A percentile compares a stretch with the other conserved stretches of the same genome.
Conservation (phyloP, 2,329 filamentous ascomycete genomes). For the Pseudogymnoascus pannorum region DNA sequence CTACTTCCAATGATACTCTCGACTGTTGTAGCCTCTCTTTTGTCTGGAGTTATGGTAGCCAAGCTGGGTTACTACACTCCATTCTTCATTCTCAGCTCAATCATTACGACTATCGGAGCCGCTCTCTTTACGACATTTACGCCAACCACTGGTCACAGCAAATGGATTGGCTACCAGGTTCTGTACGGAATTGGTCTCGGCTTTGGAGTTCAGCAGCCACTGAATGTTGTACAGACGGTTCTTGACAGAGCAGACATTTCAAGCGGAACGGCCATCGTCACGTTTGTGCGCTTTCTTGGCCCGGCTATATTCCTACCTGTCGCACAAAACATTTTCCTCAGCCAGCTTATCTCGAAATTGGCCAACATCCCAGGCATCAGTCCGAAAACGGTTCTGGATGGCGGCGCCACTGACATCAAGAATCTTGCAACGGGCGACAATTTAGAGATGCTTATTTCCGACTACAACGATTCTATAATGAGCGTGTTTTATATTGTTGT, state of each 20-base stretch:
- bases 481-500: constrained; percentile 19
- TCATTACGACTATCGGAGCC: constrained; percentile 30
- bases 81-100: constrained; percentile 19
- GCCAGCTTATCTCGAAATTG: constrained; percentile 12
- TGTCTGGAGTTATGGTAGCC: constrained; percentile 27
- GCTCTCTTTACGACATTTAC: constrained; percentile 34
- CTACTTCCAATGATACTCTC: constrained; percentile 29
- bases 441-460: constrained; percentile 15
- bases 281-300: constrained; percentile 59
- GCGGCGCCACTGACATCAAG: constrained; percentile 13
- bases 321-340: constrained; percentile 54
- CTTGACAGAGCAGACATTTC: constrained; percentile 42
- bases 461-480: constrained; percentile 20
- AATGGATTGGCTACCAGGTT: constrained; percentile 30
- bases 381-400: constrained; percentile 7
- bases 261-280: constrained; percentile 43
- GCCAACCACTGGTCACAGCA: constrained; percentile 25
- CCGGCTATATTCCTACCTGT: constrained; percentile 59
- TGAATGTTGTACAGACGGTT: constrained; percentile 41
- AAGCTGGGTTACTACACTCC: constrained; percentile 26
- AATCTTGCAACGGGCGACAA: constrained; percentile 16
- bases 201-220: constrained; percentile 19
- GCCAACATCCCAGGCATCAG: constrained; percentile 12
- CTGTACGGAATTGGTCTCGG: constrained; percentile 13
- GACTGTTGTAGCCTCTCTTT: constrained; percentile 26